These are phyloP conservation scores for Cladophialophora bantiana DNA, from an alignment of 2,329 filamentous ascomycete genomes.

Conservation along the genomic window DNA sequence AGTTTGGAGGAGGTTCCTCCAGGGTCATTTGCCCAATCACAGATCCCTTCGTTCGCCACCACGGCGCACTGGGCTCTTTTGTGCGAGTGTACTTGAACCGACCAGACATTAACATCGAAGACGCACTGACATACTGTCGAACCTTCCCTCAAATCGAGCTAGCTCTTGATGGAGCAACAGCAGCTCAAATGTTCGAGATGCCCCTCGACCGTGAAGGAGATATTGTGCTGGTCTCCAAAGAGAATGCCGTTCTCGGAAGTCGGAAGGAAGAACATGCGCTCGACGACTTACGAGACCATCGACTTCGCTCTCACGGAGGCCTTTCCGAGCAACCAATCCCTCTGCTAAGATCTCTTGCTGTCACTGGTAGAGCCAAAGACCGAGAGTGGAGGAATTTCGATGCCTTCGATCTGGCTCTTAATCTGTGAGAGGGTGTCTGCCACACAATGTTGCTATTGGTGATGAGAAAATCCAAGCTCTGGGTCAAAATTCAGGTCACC, in stretches of 20 bases:
- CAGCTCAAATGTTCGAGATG: constrained; percentile 48
- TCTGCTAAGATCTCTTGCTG: constrained; percentile 45
- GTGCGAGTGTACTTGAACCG: constrained; percentile 50
- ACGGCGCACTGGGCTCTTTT: constrained; percentile 53
- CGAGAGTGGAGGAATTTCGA: constrained; percentile 50
- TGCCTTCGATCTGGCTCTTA: constrained; percentile 50
- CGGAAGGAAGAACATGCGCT: constrained; percentile 48
- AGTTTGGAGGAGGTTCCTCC: constrained; percentile 44
- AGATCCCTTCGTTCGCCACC: constrained; percentile 54
- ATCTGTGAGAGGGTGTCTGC: constrained; percentile 38
- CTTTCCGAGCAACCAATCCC: constrained; percentile 51
- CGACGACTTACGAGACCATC: constrained; percentile 45
- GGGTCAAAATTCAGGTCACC: constrained; percentile 45
- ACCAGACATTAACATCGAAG: constrained; percentile 38
- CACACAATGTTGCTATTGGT: constrained; percentile 8
- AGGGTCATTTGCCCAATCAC: constrained; percentile 55
- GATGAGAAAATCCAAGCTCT: constrained; percentile 33
- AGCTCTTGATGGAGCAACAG: constrained; percentile 45
- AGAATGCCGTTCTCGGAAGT: constrained; percentile 49
- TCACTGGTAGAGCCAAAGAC: constrained; percentile 18
- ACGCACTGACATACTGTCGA: constrained; percentile 44
- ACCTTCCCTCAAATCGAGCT: constrained; percentile 46
- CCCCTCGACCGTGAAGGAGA: constrained; percentile 52
- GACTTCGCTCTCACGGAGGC: constrained; percentile 52
- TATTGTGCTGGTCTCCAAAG: constrained; percentile 49